Evolutionary conservation across 345 rosid species (phyloP).

Genomic region (Populus euphratica): DNA sequence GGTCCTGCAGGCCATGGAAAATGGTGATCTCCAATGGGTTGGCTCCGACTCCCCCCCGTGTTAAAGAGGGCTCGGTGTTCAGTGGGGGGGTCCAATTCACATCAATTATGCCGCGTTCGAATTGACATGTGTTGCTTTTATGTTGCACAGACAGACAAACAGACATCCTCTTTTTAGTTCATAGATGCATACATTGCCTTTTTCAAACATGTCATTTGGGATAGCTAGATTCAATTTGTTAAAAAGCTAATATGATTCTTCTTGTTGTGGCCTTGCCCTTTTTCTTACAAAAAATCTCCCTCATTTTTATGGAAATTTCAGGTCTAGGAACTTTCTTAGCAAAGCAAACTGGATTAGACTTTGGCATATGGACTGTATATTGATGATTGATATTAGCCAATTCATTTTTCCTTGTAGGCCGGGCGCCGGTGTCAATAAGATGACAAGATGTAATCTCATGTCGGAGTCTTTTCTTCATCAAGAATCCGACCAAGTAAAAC

Average conservation of each 20-base stretch:
- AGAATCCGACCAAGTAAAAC: too few species aligned
- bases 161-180: conserved; percentile 4
- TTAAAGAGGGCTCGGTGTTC: conserved; percentile 11
- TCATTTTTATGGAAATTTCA: conserved; percentile 8
- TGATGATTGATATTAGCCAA: background rate
- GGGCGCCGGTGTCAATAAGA: too few species aligned
- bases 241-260: conserved; percentile 9
- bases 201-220: background rate
- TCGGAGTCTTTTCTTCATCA: too few species aligned
- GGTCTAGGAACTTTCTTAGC: conserved; percentile 14
- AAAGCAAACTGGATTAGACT: background rate
- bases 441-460: too few species aligned
- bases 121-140: conserved; percentile 16
- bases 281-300: background rate
- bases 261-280: background rate
- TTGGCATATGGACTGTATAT: background rate
- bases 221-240: conserved; percentile 9
- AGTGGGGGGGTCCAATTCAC: conserved; percentile 30
- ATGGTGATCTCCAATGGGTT: conserved; percentile 22
- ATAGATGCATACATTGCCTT: conserved; percentile 7
- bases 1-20: conserved; percentile 9
- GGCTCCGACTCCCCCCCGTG: conserved; percentile 24
- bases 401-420: background rate
- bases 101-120: conserved; percentile 32
- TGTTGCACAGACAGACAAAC: conserved; percentile 15